A percentile compares a stretch with the other conserved stretches of the same genome.
phyloP scores from a whole-genome alignment of 1,139 yeast genomes.

The Saccharomyces pastorianus region DNA sequence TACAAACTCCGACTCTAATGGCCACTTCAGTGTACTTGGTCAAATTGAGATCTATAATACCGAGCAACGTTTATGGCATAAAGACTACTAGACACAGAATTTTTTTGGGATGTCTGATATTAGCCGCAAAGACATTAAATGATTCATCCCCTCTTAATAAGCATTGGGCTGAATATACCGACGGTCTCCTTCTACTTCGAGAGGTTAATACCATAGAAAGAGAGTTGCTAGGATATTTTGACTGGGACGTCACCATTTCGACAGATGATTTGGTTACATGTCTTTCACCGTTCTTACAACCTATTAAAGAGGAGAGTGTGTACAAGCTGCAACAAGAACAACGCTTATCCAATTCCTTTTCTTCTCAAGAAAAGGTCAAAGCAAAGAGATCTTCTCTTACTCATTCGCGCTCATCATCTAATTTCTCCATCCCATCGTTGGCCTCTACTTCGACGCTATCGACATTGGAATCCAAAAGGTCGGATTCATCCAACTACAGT shows the following conservation, averaged over 20 bases:
- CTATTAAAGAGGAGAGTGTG: conserved; percentile 45
- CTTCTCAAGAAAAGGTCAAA: background rate
- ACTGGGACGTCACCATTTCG: conserved; percentile 72
- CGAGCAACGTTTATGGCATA: conserved; percentile 86
- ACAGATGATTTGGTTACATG: conserved; percentile 61
- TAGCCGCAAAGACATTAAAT: conserved; percentile 84
- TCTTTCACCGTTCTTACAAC: conserved; percentile 65
- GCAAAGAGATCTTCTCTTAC: conserved; percentile 4
- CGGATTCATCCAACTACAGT: conserved; percentile 2
- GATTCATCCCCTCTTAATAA: conserved; percentile 91
- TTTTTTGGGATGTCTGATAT: conserved; percentile 75
- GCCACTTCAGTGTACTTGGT: conserved; percentile 76
- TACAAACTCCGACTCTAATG: conserved; percentile 93
- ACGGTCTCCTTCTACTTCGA: conserved; percentile 62
- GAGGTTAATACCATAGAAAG: conserved; percentile 91
- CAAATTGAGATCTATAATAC: conserved; percentile 66
- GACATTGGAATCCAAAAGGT: conserved; percentile 17
- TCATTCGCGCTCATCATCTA: conserved; percentile 19
- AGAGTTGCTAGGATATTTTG: conserved; percentile 70
- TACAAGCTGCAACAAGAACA: conserved; percentile 16
- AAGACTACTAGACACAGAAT: conserved; percentile 90
- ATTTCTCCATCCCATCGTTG: conserved; percentile 23
- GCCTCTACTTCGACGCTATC: conserved; percentile 22
- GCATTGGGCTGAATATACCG: conserved; percentile 91
- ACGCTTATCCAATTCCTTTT: background rate